Conservation (phyloP, 257 asterid genomes). For the Solanum sitiens region DNA sequence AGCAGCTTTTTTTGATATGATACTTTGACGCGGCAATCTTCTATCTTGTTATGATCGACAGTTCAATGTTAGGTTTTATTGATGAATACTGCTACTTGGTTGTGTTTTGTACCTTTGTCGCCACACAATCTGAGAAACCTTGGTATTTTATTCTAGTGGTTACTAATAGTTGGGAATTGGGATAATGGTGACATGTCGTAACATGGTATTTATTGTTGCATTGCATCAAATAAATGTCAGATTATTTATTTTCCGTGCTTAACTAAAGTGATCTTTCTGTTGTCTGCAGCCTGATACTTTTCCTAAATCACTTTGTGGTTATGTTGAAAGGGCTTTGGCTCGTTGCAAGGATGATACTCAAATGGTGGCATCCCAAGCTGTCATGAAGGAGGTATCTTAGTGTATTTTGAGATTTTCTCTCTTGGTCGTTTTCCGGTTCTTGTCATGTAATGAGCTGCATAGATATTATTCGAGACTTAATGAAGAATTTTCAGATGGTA, state of each 20-base stretch:
- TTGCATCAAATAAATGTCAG: background rate
- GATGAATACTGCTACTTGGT: background rate
- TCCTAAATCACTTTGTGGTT: constrained; percentile 89
- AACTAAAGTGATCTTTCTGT: constrained; percentile 14
- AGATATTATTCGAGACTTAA: background rate
- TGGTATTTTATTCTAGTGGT: background rate
- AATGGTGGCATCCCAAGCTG: constrained; percentile 68
- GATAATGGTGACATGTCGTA: background rate
- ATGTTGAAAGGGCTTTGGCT: constrained; percentile 96
- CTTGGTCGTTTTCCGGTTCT: background rate
- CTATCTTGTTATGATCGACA: background rate
- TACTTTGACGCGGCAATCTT: background rate
- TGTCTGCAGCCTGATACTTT: constrained; percentile 67
- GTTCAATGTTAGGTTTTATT: background rate
- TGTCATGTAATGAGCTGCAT: background rate
- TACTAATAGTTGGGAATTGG: background rate
- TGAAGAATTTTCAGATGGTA: background rate
- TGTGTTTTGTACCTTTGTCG: background rate
- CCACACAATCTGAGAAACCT: background rate
- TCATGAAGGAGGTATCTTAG: constrained; percentile 81
- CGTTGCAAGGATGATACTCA: constrained; percentile 89
- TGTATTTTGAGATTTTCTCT: background rate
- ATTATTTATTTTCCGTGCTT: background rate
- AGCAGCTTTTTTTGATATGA: background rate
- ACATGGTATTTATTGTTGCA: background rate